Evolutionary conservation across 1,284 basidiomycete genomes (phyloP).

Genomic region (Apiotrichum domesticum): DNA sequence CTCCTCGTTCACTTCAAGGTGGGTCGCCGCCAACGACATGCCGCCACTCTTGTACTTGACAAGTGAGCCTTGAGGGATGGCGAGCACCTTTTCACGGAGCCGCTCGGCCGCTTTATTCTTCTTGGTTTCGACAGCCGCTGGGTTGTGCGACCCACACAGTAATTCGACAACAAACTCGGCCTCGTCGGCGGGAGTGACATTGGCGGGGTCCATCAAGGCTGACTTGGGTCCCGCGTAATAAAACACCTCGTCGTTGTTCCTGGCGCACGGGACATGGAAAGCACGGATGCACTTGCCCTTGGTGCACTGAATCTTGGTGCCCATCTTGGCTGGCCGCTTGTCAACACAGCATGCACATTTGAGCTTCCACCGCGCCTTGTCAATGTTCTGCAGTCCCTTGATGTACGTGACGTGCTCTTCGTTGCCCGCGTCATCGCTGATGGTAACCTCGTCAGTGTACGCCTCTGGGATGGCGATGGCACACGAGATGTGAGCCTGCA

Average conservation of each 20-base stretch:
- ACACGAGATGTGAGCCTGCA: constrained; percentile 58
- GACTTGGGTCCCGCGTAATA: constrained; percentile 20
- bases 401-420: constrained; percentile 49
- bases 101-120: constrained; percentile 43
- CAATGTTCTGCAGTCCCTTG: constrained; percentile 74
- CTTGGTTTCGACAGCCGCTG: constrained; percentile 52
- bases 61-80: constrained; percentile 60
- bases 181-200: not conserved
- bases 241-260: constrained; percentile 20
- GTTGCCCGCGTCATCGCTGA: constrained; percentile 22
- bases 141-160: constrained; percentile 74
- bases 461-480: constrained; percentile 76
- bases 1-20: constrained; percentile 63
- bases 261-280: constrained; percentile 87
- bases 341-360: constrained; percentile 81
- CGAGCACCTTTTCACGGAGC: constrained; percentile 55
- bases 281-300: constrained; percentile 85
- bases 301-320: constrained; percentile 88
- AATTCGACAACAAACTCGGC: constrained; percentile 62
- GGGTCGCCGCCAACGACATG: constrained; percentile 71
- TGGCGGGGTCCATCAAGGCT: not conserved
- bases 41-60: constrained; percentile 73
- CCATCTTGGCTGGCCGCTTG: constrained; percentile 62
- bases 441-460: constrained; percentile 61
- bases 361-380: constrained; percentile 82